Evolutionary conservation across 2,329 filamentous ascomycete genomes (phyloP).

Genomic region (Trichoderma gracile): DNA sequence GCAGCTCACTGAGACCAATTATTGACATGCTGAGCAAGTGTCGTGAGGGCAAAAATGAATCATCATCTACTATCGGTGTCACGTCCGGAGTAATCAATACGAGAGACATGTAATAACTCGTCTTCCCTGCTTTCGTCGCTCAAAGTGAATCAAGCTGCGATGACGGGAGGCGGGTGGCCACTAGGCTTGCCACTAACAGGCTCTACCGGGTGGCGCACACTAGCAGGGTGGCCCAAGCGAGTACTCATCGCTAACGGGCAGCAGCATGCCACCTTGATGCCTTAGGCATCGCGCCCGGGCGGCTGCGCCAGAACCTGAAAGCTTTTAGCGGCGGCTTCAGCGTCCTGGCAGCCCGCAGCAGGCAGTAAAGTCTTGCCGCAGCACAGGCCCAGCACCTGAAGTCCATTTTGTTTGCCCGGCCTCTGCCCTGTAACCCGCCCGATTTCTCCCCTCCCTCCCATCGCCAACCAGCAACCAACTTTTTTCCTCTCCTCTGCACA

Average conservation of each 20-base stretch:
- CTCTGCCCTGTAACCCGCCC: conserved; percentile 19
- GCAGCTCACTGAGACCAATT: no score
- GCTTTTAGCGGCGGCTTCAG: conserved; percentile 21
- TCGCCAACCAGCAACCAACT: background rate
- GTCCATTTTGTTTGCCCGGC: no score
- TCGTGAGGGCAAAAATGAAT: background rate
- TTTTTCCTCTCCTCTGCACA: conserved; percentile 5
- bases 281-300: conserved; percentile 22
- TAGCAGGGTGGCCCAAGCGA: background rate
- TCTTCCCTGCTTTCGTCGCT: no score
- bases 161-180: no score
- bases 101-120: no score
- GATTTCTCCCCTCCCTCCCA: conserved; percentile 14
- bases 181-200: background rate
- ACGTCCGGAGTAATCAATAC: no score
- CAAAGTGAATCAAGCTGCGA: background rate
- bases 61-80: no score
- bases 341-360: conserved; percentile 20
- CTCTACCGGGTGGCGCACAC: background rate
- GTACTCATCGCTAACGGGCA: conserved; percentile 1
- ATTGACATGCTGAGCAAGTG: background rate
- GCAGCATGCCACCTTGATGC: conserved; percentile 5
- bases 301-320: conserved; percentile 6
- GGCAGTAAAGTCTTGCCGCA: conserved; percentile 13
- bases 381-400: background rate